phyloP scores from a whole-genome alignment of 345 rosid species.

The Euphorbia pulcherrima region DNA sequence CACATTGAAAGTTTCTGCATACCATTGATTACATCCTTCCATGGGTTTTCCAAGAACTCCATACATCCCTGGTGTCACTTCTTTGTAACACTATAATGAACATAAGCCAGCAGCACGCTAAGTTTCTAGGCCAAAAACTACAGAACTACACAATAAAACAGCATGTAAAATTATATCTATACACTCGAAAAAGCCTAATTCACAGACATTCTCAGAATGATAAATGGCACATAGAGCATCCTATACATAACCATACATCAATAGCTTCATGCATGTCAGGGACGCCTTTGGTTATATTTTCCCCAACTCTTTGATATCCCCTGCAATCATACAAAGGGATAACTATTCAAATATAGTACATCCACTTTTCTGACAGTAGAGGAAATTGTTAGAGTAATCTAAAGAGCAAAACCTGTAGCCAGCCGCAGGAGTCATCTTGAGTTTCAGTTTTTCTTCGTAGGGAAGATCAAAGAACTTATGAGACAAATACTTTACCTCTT shows the following conservation, averaged over 20 bases:
- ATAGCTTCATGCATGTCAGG: conserved; percentile 85
- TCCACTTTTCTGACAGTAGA: not conserved
- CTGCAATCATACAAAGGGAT: conserved; percentile 40
- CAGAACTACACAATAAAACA: not conserved
- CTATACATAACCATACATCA: conserved; percentile 45
- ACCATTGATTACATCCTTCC: conserved; percentile 90
- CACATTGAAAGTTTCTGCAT: conserved; percentile 13
- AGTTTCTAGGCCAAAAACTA: not conserved
- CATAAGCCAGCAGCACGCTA: not conserved
- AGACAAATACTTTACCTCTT: conserved; percentile 42
- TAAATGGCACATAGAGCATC: not conserved
- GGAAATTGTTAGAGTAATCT: not conserved
- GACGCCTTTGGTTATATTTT: conserved; percentile 75
- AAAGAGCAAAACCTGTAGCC: conserved; percentile 65
- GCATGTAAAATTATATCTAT: not conserved
- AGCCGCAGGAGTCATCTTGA: conserved; percentile 62
- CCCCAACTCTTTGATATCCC: conserved; percentile 78
- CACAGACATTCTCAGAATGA: not conserved
- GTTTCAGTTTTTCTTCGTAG: conserved; percentile 58
- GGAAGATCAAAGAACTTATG: conserved; percentile 59
- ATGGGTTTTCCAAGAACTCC: conserved; percentile 62
- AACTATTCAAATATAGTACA: not conserved
- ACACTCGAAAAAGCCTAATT: not conserved
- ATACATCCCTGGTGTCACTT: conserved; percentile 59
- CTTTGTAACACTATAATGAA: conserved; percentile 52